Evolutionary conservation across 1,284 basidiomycete species (phyloP), one percentile per base, ranked within the genome.

Genomic region (Sphaerobolus stellatus): DNA sequence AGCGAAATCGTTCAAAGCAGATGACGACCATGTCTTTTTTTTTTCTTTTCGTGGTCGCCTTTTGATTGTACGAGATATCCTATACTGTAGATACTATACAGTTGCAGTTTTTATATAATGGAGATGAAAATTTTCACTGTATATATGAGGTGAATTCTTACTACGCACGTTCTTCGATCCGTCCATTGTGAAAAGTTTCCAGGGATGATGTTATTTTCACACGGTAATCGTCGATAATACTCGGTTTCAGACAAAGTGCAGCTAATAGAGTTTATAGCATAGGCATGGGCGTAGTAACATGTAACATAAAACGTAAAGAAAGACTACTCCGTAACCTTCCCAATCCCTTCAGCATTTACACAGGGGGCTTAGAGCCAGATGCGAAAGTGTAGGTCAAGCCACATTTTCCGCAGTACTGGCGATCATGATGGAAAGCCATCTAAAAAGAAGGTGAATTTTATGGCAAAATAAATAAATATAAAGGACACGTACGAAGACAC

Each of bases 361-460:
- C 52, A 3, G 43, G 30, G 9, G 70, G 70, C 64, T 72, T 71
- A 59, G 71, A 70, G 59, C 74, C 74, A 50, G 88, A 84, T 63
- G 84, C 81, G 80, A 94, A 94, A 58, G 88, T 88, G 83, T 94
- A 94, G 61, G 92, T 94, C 72, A 94, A 75, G 56, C 89, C 90
- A 64, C 92, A 95, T 79, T 94, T 94, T 76, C 93, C 93, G 73
- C 93, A 96, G 76, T 94, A 93, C 77, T 96, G 94, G 65, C 94
- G 88, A 76, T 96, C 91, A 67, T 89, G 83, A 82, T 95, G 93
- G 86, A 92, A 92, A 60, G 92, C 91, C 92, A 95, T 94, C 88
- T 90, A 44, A 18, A 34, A 52, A 52, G 57, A 18, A 40, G 6
- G 34, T 30, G 22, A 38, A 41, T 20, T 28, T 18, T 11, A 18